Evolutionary conservation across 352 stramenopile species (phyloP).

Genomic region (Globisporangium spiculum): DNA sequence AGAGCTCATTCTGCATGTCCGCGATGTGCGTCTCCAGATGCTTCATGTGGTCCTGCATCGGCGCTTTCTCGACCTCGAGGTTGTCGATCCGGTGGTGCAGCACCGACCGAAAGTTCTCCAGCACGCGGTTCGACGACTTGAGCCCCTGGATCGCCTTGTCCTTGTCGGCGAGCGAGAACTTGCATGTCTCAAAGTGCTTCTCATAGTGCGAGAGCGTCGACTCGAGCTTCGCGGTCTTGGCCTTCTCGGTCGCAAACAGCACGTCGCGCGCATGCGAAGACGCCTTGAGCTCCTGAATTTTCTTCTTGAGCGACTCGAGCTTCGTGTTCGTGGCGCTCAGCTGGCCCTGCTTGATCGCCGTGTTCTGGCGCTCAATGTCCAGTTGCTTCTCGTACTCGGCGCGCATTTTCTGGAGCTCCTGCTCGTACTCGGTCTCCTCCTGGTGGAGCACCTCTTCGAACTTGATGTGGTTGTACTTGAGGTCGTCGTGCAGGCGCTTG

Average conservation of each 20-base stretch:
- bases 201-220: conserved; percentile 66
- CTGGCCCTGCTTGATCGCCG: conserved; percentile 74
- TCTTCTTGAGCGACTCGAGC: conserved; percentile 79
- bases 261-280: conserved; percentile 64
- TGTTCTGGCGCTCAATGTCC: conserved; percentile 71
- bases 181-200: conserved; percentile 69
- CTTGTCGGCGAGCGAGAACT: conserved; percentile 64
- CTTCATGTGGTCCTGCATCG: conserved; percentile 62
- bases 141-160: conserved; percentile 61
- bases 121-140: conserved; percentile 70
- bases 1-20: conserved; percentile 75
- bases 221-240: conserved; percentile 65
- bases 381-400: conserved; percentile 64
- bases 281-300: conserved; percentile 82
- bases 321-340: conserved; percentile 79
- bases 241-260: conserved; percentile 66
- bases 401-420: conserved; percentile 59
- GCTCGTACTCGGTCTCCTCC: conserved; percentile 79
- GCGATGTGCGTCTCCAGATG: conserved; percentile 63
- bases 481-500: conserved; percentile 80
- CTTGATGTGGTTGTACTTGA: conserved; percentile 85
- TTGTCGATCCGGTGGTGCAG: conserved; percentile 74
- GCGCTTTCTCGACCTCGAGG: conserved; percentile 65
- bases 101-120: conserved; percentile 84
- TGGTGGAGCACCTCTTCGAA: conserved; percentile 83